These are phyloP conservation scores for Hirschioporus abietinus DNA, from an alignment of 768 basidiomycete genomes.

Conservation along the genomic window DNA sequence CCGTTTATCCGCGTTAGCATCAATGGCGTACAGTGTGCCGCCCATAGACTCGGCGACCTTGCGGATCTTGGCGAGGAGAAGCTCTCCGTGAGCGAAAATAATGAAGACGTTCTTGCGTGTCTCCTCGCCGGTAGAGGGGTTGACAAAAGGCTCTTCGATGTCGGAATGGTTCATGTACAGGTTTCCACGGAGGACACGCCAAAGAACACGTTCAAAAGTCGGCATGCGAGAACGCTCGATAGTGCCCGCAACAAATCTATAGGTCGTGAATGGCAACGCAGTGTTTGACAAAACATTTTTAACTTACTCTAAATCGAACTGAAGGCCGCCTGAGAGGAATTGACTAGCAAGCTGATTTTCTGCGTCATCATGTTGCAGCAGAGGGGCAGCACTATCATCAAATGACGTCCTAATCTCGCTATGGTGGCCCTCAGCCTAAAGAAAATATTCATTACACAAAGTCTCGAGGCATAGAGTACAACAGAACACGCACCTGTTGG, in stretches of 20 bases:
- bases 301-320: slow-evolving; percentile 86
- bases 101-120: slow-evolving; percentile 98
- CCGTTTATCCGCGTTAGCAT: slow-evolving; percentile 90
- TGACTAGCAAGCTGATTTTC: slow-evolving; percentile 51
- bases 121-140: slow-evolving; percentile 76
- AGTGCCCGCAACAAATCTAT: slow-evolving; percentile 91
- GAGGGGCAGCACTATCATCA: slow-evolving; percentile 85
- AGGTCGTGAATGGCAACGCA: slow-evolving; percentile 5
- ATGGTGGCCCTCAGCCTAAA: slow-evolving; percentile 72
- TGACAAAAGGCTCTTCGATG: slow-evolving; percentile 88
- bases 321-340: slow-evolving; percentile 32
- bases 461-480: slow-evolving; percentile 7
- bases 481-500: slow-evolving; percentile 52
- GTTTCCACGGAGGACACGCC: slow-evolving; percentile 97
- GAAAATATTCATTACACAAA: slow-evolving; percentile 3
- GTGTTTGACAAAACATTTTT: neutral
- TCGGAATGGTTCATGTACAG: slow-evolving; percentile 99
- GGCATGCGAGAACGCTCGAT: slow-evolving; percentile 89
- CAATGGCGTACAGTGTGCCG: slow-evolving; percentile 93
- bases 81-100: slow-evolving; percentile 96
- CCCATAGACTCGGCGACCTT: slow-evolving; percentile 99
- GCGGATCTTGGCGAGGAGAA: slow-evolving; percentile 91
- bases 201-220: slow-evolving; percentile 94
- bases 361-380: slow-evolving; percentile 87
- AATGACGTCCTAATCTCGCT: slow-evolving; percentile 82